Percentiles rank a stretch among this genome's conserved stretches.
phyloP scores from a whole-genome alignment of 495 filamentous ascomycete species.

The Parathielavia hyrcaniae region DNA sequence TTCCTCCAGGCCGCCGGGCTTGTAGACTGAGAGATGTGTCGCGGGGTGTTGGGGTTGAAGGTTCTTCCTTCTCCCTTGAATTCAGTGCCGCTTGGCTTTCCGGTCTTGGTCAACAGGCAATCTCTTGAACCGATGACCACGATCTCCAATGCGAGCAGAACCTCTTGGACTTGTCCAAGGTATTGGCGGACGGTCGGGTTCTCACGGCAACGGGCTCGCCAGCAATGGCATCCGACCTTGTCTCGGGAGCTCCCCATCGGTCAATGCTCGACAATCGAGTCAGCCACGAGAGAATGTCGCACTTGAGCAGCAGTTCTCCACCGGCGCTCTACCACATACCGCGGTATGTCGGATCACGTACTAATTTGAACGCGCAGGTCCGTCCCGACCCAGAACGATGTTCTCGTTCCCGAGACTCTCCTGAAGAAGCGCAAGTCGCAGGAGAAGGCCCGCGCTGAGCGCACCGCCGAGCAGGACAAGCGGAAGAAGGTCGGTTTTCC shows the following conservation, averaged over 20 bases:
- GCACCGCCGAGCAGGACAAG: slow-evolving; percentile 69
- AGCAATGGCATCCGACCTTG: background rate
- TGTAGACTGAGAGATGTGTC: slow-evolving; percentile 48
- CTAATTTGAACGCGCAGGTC: slow-evolving; percentile 57
- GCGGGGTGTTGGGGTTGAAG: slow-evolving; percentile 78
- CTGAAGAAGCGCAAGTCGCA: slow-evolving; percentile 99
- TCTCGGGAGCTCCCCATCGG: slow-evolving; percentile 46
- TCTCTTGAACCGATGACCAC: background rate
- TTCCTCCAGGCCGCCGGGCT: slow-evolving; percentile 41
- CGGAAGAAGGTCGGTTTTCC: slow-evolving; percentile 74
- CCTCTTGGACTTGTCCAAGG: slow-evolving; percentile 61
- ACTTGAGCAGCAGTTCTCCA: slow-evolving; percentile 79
- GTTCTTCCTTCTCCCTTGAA: slow-evolving; percentile 72
- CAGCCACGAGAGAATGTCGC: slow-evolving; percentile 85
- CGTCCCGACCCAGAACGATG: slow-evolving; percentile 82
- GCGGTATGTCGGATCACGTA: slow-evolving; percentile 63
- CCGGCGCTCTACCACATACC: slow-evolving; percentile 68
- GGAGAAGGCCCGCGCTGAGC: slow-evolving; percentile 93
- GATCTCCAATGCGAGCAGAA: slow-evolving; percentile 37
- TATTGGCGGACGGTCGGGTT: slow-evolving; percentile 69
- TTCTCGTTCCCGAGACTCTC: slow-evolving; percentile 95
- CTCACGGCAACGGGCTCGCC: slow-evolving; percentile 24
- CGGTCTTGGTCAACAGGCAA: slow-evolving; percentile 7
- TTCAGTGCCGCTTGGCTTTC: slow-evolving; percentile 56
- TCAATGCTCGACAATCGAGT: slow-evolving; percentile 77